These are phyloP conservation scores for Ampelomyces quisqualis DNA, from an alignment of 2,329 filamentous ascomycete genomes.

Conservation along the genomic window DNA sequence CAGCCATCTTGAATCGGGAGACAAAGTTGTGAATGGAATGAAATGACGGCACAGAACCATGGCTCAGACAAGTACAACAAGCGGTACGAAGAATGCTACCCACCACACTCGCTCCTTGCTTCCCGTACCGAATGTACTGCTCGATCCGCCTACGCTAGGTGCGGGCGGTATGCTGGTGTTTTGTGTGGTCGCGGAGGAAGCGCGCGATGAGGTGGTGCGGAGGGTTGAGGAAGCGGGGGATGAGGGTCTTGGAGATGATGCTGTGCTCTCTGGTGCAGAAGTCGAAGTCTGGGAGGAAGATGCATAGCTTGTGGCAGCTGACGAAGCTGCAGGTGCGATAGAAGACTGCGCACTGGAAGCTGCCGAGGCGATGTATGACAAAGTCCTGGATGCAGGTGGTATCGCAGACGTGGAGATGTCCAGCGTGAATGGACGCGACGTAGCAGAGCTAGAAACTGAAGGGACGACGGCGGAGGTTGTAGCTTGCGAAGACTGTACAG, in stretches of 20 bases:
- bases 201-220: slow-evolving; percentile 13
- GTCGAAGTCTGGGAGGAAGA: slow-evolving; percentile 2
- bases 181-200: slow-evolving; percentile 12
- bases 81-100: slow-evolving; percentile 27
- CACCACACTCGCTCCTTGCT: slow-evolving; percentile 36
- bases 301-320: slow-evolving; percentile 1
- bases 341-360: slow-evolving; percentile 5
- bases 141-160: slow-evolving; percentile 24
- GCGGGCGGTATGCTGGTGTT: slow-evolving; percentile 29
- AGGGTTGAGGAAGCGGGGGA: slow-evolving; percentile 16
- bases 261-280: slow-evolving; percentile 2
- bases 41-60: no score
- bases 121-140: slow-evolving; percentile 4
- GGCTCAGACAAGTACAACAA: slow-evolving; percentile 16
- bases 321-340: slow-evolving; percentile 2
- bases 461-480: slow-evolving; percentile 8
- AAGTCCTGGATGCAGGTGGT: background rate
- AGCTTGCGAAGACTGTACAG: background rate
- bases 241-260: slow-evolving; percentile 3
- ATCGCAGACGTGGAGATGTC: background rate
- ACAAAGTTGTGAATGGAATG: no score
- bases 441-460: background rate
- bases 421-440: background rate
- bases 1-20: no score
- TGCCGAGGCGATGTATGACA: background rate